Base-by-base conservation (phyloP, 2,329 filamentous ascomycete genomes). In the Cucurbitaria berberidis region DNA sequence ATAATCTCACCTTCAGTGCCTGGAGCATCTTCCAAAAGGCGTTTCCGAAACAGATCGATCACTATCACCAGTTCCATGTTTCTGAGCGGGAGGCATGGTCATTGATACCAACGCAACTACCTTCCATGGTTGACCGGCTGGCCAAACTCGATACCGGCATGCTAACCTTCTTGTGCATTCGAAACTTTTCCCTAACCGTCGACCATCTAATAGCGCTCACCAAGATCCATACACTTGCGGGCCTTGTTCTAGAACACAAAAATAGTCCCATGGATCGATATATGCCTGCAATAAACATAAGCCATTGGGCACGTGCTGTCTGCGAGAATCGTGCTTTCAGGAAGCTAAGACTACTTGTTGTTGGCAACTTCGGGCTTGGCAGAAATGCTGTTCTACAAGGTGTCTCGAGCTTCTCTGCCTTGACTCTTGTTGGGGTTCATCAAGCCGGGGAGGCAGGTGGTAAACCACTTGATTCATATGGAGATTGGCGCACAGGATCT, bases 111-210 rank as follows among this genome's bases (percentile, higher is more conserved):
- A 44, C 40, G 11, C 48, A 62, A 39, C 51, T 64, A 5, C 50
- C 54, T 8, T 56, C 60, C 10, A 55, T 70, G 4, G 26, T 45
- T 9, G 38, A 48, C 10, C 55, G 60, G 6, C 41, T 70, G 5
- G 27, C 26, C 8, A 57, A 47, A 10, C 55, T 68, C 13, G 49
- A 64, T 0, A 36, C 48, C 19, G 36, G 51, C 39, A 50, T 51
- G 15, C n/a, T 67, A 15, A 60, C 64, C 4, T 59, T 64, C 21
- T 62, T 70, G 22, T 60, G 57, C 18, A 50, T 70, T 3, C 54
- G 43, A 4, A 39, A 51, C 11, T 42, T 58, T 13, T 18, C 32
- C 8, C 40, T 69, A 3, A 52, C 36, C 0, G 30, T 44, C n/a
- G 42, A 49, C 2, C 40, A 69, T 48, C 55, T 69, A 5, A 55